Percentiles rank a stretch among this genome's conserved stretches.
phyloP scores from a whole-genome alignment of 352 stramenopile genomes.

The Globisporangium yorkense region DNA sequence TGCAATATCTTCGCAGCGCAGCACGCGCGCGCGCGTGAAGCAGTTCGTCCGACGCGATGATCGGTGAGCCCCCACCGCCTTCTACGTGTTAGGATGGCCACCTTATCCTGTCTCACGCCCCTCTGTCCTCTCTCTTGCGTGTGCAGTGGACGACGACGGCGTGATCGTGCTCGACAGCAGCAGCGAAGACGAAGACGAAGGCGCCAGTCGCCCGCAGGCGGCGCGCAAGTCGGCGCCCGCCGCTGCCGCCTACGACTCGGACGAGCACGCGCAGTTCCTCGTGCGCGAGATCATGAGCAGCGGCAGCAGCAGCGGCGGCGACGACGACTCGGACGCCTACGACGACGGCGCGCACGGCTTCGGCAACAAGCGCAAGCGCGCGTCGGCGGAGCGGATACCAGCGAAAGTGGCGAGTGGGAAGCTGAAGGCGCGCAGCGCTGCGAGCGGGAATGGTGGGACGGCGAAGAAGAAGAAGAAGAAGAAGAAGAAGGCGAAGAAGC shows the following conservation, averaged over 20 bases:
- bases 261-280: conserved; percentile 12
- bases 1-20: no score
- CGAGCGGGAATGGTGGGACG: not conserved
- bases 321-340: conserved; percentile 6
- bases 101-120: not conserved
- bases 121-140: not conserved
- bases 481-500: not conserved
- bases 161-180: conserved; percentile 15
- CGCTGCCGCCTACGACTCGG: conserved; percentile 7
- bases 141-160: conserved; percentile 16
- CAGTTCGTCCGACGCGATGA: not conserved
- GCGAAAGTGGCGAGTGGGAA: not conserved
- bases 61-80: not conserved
- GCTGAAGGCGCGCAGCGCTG: not conserved
- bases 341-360: conserved; percentile 5
- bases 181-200: conserved; percentile 4
- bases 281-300: conserved; percentile 15
- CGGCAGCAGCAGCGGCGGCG: not conserved
- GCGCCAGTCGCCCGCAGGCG: not conserved
- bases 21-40: not conserved
- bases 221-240: conserved; percentile 8
- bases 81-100: not conserved
- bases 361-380: conserved; percentile 10
- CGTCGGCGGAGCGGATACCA: not conserved
- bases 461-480: not conserved